Percentiles rank a stretch among this genome's conserved stretches.
phyloP scores from a whole-genome alignment of 2,329 filamentous ascomycete species.

The Diplodia mutila region DNA sequence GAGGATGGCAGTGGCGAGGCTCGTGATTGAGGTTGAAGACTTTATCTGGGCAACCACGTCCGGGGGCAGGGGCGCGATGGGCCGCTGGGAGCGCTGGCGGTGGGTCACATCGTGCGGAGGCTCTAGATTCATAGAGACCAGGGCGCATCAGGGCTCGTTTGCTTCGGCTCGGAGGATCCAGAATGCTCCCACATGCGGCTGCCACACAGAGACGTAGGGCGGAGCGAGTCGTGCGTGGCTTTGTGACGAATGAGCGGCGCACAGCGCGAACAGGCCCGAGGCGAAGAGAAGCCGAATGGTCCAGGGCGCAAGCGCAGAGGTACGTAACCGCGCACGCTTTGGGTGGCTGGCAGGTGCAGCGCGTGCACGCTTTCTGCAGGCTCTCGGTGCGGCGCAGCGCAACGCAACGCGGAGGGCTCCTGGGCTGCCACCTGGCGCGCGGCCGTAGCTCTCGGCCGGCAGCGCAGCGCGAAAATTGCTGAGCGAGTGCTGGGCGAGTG shows the following conservation, averaged over 20 bases:
- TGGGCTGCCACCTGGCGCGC: slow-evolving; percentile 14
- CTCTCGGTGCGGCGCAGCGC: slow-evolving; percentile 2
- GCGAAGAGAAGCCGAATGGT: not conserved
- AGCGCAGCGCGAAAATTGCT: not conserved
- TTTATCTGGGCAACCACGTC: slow-evolving; percentile 78
- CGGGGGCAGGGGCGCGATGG: slow-evolving; percentile 69
- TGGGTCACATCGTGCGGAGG: slow-evolving; percentile 11
- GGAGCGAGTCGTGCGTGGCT: slow-evolving; percentile 13
- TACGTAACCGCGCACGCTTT: not conserved
- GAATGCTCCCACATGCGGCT: slow-evolving; percentile 8
- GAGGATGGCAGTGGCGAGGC: slow-evolving; percentile 70
- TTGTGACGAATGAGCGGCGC: slow-evolving; percentile 6
- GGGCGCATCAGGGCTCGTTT: not conserved
- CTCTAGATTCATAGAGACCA: slow-evolving; percentile 23
- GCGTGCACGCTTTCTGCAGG: not conserved
- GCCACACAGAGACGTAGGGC: not conserved
- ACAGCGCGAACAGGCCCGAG: slow-evolving; percentile 5
- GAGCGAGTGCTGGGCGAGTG: not conserved
- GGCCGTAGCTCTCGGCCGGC: not conserved
- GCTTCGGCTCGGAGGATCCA: slow-evolving; percentile 4
- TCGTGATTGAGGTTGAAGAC: slow-evolving; percentile 79
- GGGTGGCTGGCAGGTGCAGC: not conserved
- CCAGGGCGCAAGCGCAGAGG: slow-evolving; percentile 12
- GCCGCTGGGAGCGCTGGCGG: slow-evolving; percentile 18
- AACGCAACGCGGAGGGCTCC: slow-evolving; percentile 18